These are phyloP conservation scores for Solanum virginianum DNA, from an alignment of 257 asterid species.

Conservation along the genomic window DNA sequence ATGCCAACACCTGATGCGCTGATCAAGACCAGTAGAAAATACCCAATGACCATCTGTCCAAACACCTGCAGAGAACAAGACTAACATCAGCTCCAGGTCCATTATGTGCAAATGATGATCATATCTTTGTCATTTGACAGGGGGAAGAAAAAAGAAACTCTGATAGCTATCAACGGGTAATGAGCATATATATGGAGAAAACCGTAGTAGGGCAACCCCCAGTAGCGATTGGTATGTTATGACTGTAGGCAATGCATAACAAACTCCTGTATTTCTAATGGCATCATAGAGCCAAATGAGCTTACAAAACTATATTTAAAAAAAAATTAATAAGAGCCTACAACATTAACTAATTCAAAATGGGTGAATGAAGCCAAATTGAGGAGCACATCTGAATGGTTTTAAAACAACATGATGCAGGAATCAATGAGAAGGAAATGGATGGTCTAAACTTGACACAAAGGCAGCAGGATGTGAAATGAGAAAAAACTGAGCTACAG, in stretches of 20 bases:
- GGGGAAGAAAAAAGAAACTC: neutral
- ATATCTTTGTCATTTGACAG: neutral
- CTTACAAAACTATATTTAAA: neutral
- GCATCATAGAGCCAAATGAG: neutral
- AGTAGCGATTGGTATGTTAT: neutral
- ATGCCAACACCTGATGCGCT: conserved; percentile 86
- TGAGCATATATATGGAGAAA: neutral
- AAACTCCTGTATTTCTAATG: neutral
- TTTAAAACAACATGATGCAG: neutral
- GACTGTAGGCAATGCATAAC: neutral
- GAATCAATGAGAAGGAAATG: neutral
- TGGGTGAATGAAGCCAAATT: neutral
- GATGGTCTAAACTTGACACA: neutral
- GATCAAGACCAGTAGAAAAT: conserved; percentile 92
- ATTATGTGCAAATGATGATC: neutral
- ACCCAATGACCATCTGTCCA: conserved; percentile 93
- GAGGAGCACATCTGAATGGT: neutral
- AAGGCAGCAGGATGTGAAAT: neutral
- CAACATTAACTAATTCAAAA: neutral
- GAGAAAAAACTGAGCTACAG: neutral
- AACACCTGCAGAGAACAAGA: conserved; percentile 32
- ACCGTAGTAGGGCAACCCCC: neutral
- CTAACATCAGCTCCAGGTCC: neutral
- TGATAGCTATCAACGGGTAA: neutral
- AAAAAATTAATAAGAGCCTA: neutral